Evolutionary conservation across 345 rosid genomes (phyloP).

Genomic region (Viola odorata): DNA sequence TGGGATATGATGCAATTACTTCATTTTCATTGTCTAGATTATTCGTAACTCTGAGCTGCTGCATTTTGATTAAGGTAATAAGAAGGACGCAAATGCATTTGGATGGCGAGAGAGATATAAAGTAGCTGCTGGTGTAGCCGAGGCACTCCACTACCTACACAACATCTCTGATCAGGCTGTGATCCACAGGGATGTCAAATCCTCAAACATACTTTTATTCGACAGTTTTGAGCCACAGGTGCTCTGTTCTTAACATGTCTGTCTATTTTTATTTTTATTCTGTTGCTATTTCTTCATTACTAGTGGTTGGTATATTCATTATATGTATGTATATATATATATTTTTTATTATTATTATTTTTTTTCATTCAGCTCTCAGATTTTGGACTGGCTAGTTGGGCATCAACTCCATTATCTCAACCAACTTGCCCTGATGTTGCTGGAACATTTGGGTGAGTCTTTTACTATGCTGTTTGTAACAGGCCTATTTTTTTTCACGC

Average conservation of each 20-base stretch:
- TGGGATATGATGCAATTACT: slow-evolving; percentile 6
- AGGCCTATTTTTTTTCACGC: slow-evolving; percentile 5
- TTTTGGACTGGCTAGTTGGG: slow-evolving; percentile 85
- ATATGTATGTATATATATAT: too few relatives aligned
- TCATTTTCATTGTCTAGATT: slow-evolving; percentile 4
- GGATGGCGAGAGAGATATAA: slow-evolving; percentile 83
- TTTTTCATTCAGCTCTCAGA: slow-evolving; percentile 72
- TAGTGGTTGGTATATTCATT: not conserved
- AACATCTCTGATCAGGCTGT: slow-evolving; percentile 57
- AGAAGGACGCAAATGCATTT: slow-evolving; percentile 45
- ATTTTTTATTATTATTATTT: slow-evolving; percentile 9
- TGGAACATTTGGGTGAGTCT: slow-evolving; percentile 91
- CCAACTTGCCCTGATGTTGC: slow-evolving; percentile 54
- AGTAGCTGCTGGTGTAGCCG: slow-evolving; percentile 85
- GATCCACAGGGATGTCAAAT: slow-evolving; percentile 91
- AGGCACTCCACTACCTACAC: slow-evolving; percentile 86
- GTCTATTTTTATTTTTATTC: not conserved
- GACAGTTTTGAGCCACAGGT: slow-evolving; percentile 98
- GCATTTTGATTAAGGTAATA: slow-evolving; percentile 42
- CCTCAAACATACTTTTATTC: slow-evolving; percentile 84
- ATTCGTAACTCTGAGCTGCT: slow-evolving; percentile 8
- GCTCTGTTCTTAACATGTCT: not conserved
- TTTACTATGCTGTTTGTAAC: not conserved
- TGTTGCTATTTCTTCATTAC: slow-evolving; percentile 1
- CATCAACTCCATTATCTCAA: slow-evolving; percentile 37